Evolutionary conservation across 768 basidiomycete genomes (phyloP), one percentile per base, ranked within the genome.

Genomic region (Boletellus sp.): DNA sequence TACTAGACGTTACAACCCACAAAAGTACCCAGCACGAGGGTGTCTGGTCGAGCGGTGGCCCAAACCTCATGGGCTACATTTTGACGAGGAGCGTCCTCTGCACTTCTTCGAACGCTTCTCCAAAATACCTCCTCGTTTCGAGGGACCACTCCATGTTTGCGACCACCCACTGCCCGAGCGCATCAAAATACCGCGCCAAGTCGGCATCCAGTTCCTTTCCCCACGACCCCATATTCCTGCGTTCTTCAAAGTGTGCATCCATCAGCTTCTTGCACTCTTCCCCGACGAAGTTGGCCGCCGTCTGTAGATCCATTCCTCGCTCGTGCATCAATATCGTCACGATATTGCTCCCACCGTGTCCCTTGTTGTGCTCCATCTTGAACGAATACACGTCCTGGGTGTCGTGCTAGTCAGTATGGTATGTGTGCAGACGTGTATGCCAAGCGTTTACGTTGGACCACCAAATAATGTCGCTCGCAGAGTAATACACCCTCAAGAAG

Each of bases 131-230:
- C 56, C 77, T 76, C 28, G 79, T 81, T 65, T 85, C 79, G 65
- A 88, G 85, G 60, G 81, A 81, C 84, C 84, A 84, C 74, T 73
- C 75, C 45, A 83, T 67, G 68, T 83, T 85, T 23, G 83, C 84
- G 59, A 77, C 71, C 50, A 81, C 72, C 83, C 83, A 85, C 54
- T 73, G 72, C 47, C 78, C 79, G 46, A 82, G 69, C 5, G 75
- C 78, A 44, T 80, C 73, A 50, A 84, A 72, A 64, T 80, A 82
- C 6, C 68, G 72, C 40, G 69, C 64, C 45, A 82, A 76, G 50
- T 80, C 76, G 12, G 68, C 60, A 56, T 85, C 81, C 34, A 79
- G 65, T 12, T 70, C 67, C 35, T 65, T 54, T 6, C 76, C 74
- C 65, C 77, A 80, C 6, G 78, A 79, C 13, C 71, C 74, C 23